Percentiles rank a stretch among this genome's conserved stretches.
These are phyloP conservation scores for Solanum chmielewskii DNA, from an alignment of 257 asterid genomes.

Conservation along the genomic window DNA sequence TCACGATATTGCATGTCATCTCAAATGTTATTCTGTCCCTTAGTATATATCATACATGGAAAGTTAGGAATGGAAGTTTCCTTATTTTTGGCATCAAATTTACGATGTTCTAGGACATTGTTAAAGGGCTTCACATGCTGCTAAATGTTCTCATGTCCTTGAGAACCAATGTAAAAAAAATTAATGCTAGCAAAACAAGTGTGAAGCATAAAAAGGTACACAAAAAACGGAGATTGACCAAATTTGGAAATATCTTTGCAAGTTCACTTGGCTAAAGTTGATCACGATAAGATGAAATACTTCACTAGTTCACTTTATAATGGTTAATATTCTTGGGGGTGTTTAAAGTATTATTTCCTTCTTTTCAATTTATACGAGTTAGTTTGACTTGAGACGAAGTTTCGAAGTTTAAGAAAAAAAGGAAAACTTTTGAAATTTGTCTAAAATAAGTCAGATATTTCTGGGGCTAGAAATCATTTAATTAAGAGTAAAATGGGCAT, in stretches of 20 bases:
- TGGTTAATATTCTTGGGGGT: background rate
- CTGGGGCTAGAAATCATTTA: background rate
- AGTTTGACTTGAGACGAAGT: background rate
- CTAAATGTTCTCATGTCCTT: background rate
- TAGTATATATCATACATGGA: background rate
- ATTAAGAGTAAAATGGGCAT: background rate
- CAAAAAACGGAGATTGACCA: background rate
- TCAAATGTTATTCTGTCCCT: background rate
- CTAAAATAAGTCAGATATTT: background rate
- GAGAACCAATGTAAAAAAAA: background rate
- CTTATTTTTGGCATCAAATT: background rate
- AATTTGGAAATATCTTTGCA: background rate
- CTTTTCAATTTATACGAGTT: background rate
- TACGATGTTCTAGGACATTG: background rate
- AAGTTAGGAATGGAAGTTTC: background rate
- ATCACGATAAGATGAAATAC: background rate
- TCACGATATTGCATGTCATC: background rate
- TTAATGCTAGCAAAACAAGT: background rate
- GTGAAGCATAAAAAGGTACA: background rate
- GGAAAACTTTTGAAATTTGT: background rate
- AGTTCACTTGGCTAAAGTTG: background rate
- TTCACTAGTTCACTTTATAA: background rate
- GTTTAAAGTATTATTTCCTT: background rate
- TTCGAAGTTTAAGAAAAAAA: background rate
- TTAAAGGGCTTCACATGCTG: background rate